These are phyloP conservation scores for Kappamyces sp. DNA, from an alignment of 192 early-diverging fungal species.

Conservation along the genomic window DNA sequence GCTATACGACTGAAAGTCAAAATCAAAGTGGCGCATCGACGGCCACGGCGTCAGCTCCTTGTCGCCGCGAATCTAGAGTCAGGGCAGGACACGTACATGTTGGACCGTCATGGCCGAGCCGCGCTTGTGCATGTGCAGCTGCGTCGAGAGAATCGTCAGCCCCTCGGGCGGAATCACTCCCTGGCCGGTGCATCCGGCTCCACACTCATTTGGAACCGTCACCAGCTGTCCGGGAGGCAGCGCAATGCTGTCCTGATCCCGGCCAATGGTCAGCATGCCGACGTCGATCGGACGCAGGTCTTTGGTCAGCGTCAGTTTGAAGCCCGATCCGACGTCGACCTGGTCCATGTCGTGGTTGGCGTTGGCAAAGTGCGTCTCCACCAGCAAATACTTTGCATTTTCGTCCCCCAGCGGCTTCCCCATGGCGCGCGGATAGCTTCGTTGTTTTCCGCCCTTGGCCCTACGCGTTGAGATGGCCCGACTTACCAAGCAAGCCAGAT, in stretches of 20 bases:
- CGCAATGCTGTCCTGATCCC: background rate
- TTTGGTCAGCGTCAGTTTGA: slow-evolving; percentile 4
- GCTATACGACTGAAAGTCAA: slow-evolving; percentile 7
- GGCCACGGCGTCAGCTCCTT: slow-evolving; percentile 5
- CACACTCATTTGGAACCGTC: slow-evolving; percentile 1
- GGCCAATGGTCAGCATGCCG: slow-evolving; percentile 11
- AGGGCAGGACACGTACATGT: background rate
- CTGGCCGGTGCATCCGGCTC: slow-evolving; percentile 3
- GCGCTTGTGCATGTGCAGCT: slow-evolving; percentile 11
- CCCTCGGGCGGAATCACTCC: slow-evolving; percentile 1
- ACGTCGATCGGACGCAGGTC: slow-evolving; percentile 16
- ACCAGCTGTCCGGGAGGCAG: background rate
- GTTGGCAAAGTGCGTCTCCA: slow-evolving; percentile 15
- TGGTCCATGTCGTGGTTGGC: background rate
- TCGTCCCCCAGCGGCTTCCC: slow-evolving; percentile 10
- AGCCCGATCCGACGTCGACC: slow-evolving; percentile 8
- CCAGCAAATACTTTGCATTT: background rate
- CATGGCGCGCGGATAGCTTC: background rate
- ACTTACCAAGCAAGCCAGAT: background rate
- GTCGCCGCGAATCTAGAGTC: background rate
- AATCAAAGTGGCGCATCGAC: slow-evolving; percentile 8
- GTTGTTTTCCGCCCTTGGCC: slow-evolving; percentile 7
- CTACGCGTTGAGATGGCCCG: too few species aligned
- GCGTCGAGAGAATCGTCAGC: background rate
- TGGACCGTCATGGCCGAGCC: background rate